Conservation (phyloP, 345 rosid species). For the Hirschfeldia incana region DNA sequence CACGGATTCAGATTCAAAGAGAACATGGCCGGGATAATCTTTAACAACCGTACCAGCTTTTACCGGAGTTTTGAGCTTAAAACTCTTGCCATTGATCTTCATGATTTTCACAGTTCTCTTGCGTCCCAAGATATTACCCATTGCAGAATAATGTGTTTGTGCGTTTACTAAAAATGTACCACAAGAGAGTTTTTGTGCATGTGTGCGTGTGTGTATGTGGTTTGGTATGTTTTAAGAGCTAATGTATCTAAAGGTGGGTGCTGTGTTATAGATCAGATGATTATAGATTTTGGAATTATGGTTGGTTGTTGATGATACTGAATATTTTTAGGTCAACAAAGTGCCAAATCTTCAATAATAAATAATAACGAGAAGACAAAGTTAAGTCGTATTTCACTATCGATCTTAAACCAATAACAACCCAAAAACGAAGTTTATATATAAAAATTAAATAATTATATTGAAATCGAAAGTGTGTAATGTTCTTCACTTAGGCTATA, state of each 20-base stretch:
- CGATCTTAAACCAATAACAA: conserved; percentile 27
- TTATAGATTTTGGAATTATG: conserved; percentile 27
- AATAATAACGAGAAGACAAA: conserved; percentile 14
- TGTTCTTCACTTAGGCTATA: conserved; percentile 24
- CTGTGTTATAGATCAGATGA: conserved; percentile 25
- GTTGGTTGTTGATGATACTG: conserved; percentile 39
- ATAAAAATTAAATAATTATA: not conserved
- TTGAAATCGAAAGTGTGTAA: not conserved
- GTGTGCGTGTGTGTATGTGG: not conserved
- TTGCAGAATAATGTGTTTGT: conserved; percentile 23
- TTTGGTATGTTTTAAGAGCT: conserved; percentile 17
- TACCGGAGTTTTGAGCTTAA: conserved; percentile 75
- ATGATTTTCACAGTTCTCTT: conserved; percentile 64
- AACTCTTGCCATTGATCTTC: conserved; percentile 82
- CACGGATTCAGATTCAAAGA: conserved; percentile 77
- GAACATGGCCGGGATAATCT: conserved; percentile 65
- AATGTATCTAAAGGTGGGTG: conserved; percentile 39
- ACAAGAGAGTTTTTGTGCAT: not conserved
- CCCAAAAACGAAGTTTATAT: conserved; percentile 14
- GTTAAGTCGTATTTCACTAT: conserved; percentile 34
- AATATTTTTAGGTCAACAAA: conserved; percentile 32
- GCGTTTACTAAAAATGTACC: conserved; percentile 2
- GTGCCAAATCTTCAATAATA: conserved; percentile 30
- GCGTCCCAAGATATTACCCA: conserved; percentile 77
- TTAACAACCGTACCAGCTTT: conserved; percentile 63